Percentiles rank a stretch among this genome's conserved stretches.
Conservation (phyloP, 306 rosid species). For the Casuarina cunninghamiana region DNA sequence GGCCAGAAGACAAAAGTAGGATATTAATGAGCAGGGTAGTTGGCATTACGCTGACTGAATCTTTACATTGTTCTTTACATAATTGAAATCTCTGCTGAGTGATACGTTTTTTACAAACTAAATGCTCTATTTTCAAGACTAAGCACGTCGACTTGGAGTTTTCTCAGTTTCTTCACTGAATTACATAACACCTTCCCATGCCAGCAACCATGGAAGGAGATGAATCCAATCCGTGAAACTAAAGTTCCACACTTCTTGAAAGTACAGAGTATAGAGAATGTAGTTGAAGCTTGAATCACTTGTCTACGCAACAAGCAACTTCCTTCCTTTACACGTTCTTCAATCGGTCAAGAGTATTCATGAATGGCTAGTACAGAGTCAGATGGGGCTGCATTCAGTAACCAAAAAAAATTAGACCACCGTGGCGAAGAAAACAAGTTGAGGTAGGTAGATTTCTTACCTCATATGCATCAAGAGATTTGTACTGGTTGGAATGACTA, state of each 20-base stretch:
- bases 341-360: neutral
- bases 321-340: neutral
- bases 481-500: constrained; percentile 30
- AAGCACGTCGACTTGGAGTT: neutral
- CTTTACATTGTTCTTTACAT: neutral
- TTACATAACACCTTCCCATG: neutral
- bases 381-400: constrained; percentile 30
- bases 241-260: neutral
- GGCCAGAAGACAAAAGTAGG: too few relatives aligned
- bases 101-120: neutral
- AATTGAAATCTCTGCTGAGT: neutral
- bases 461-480: constrained; percentile 32
- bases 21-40: neutral
- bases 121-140: neutral
- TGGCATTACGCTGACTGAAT: neutral
- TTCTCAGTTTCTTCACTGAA: neutral
- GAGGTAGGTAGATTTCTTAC: neutral
- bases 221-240: neutral
- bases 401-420: constrained; percentile 10
- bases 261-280: neutral
- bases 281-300: constrained; percentile 7
- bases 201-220: neutral
- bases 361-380: constrained; percentile 25
- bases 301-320: neutral
- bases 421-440: neutral